phyloP scores from a whole-genome alignment of 441 rosid genomes.

The Macaranga tanarius region DNA sequence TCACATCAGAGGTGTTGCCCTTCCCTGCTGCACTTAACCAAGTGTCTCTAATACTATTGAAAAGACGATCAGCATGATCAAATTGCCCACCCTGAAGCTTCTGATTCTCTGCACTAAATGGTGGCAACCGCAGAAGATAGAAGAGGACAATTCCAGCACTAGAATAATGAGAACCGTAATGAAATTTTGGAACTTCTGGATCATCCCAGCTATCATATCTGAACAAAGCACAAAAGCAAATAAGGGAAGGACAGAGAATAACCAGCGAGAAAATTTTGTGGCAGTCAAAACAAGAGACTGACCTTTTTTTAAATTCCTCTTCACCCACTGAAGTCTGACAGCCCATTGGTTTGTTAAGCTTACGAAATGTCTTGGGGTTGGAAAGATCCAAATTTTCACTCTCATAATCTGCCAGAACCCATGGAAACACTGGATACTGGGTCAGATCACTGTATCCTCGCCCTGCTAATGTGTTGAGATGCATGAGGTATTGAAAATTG shows the following conservation, averaged over 20 bases:
- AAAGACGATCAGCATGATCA: constrained; percentile 99
- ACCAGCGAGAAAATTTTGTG: background rate
- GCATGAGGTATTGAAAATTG: constrained; percentile 99
- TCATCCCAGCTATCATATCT: constrained; percentile 99
- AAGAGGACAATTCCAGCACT: constrained; percentile 99
- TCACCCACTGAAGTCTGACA: constrained; percentile 99
- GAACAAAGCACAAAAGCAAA: constrained; percentile 29
- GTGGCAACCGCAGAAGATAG: constrained; percentile 98
- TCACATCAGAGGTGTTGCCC: constrained; percentile 98
- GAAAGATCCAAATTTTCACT: constrained; percentile 87
- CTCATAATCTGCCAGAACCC: constrained; percentile 99
- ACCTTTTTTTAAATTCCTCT: constrained; percentile 99
- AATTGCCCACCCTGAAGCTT: constrained; percentile 99
- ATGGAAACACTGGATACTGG: constrained; percentile 99
- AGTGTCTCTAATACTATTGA: constrained; percentile 89
- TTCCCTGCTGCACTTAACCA: constrained; percentile 99
- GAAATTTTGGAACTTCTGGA: constrained; percentile 99
- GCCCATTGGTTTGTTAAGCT: constrained; percentile 99
- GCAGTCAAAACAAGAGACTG: background rate
- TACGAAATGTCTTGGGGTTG: constrained; percentile 87
- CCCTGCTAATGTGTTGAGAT: constrained; percentile 99
- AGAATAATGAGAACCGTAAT: constrained; percentile 99
- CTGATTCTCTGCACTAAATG: constrained; percentile 97
- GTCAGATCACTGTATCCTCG: constrained; percentile 99
- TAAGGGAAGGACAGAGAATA: constrained; percentile 16